phyloP scores from a whole-genome alignment of 1,284 basidiomycete species.

The Melampsora americana region DNA sequence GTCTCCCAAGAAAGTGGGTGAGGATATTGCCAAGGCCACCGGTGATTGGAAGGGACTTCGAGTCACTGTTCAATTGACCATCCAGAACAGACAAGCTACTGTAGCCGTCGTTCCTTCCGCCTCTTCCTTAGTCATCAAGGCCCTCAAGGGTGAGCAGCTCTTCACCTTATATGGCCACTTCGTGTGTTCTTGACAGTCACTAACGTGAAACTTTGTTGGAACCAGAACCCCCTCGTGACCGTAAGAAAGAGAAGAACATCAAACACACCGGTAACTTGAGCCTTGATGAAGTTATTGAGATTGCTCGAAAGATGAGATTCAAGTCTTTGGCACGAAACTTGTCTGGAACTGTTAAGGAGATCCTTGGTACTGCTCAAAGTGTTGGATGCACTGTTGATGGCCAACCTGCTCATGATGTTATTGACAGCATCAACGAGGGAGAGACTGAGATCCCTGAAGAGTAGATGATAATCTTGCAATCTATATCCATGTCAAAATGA shows the following conservation, averaged over 20 bases:
- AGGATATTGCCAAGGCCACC: conserved; percentile 99
- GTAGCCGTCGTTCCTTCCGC: conserved; percentile 97
- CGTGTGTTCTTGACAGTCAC: not conserved
- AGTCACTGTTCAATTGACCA: conserved; percentile 97
- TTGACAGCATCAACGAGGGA: conserved; percentile 91
- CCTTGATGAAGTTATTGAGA: conserved; percentile 90
- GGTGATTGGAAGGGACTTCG: conserved; percentile 99
- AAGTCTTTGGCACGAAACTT: conserved; percentile 94
- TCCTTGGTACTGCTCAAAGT: conserved; percentile 65
- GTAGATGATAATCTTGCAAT: conserved; percentile 58
- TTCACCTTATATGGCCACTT: not conserved
- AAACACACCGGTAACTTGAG: conserved; percentile 94
- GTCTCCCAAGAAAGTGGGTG: conserved; percentile 99
- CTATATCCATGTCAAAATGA: no score
- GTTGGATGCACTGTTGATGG: conserved; percentile 97
- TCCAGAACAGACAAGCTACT: conserved; percentile 98
- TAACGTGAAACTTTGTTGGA: not conserved
- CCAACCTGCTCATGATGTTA: conserved; percentile 86
- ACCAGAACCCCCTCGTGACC: conserved; percentile 95
- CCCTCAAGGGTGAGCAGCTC: conserved; percentile 76
- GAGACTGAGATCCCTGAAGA: conserved; percentile 92
- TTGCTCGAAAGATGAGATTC: conserved; percentile 91
- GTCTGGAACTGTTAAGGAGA: conserved; percentile 76
- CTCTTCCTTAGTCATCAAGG: conserved; percentile 95
- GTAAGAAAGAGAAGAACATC: conserved; percentile 99